Evolutionary conservation across 2,329 filamentous ascomycete species (phyloP), one percentile per base, ranked within the genome.

Genomic region (Zalaria sp.): DNA sequence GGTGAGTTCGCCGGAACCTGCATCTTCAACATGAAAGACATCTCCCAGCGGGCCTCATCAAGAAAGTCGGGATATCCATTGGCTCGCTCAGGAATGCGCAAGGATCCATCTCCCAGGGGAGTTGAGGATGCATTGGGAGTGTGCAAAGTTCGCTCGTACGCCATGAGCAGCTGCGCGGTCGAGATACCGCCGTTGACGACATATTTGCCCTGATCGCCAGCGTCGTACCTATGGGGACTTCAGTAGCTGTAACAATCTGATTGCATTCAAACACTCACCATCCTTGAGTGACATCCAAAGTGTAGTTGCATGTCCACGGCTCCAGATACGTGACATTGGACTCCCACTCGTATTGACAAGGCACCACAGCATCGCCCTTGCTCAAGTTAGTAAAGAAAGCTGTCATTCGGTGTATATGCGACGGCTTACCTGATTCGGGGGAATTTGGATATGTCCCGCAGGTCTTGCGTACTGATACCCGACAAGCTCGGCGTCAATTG

Each of bases 261-360:
- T 18, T 18, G 18, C 18, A 18, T 18, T 18, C 18, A 18, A 18
- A 27, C 25, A 18, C 37, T 6, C 28, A 29, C 43, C 39, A 42
- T 18, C 43, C 43, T 39, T 45, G 43, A 5, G 37, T 37, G 8
- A 40, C 43, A 29, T 45, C 41, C 6, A 45, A 32, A 9, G 43
- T 45, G 27, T 45, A 45, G 41, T 45, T 45, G 34, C 43, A 45
- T 5, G 43, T 45, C 43, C 43, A 45, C 9, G 43, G 43, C 29
- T 45, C 43, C 11, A 39, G 36, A 9, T 45, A 45, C 5, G 43
- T 40, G 5, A 45, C 37, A 7, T 36, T 39, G 6, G 43, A 43
- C 10, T 45, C 43, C 43, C 35, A 45, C 28, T 31, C 41, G 26
- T 36, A 39, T 34, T 45, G 43, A 35, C 43, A 45, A 11, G 43